phyloP scores from a whole-genome alignment of 257 asterid species.

The Ilex asprella region DNA sequence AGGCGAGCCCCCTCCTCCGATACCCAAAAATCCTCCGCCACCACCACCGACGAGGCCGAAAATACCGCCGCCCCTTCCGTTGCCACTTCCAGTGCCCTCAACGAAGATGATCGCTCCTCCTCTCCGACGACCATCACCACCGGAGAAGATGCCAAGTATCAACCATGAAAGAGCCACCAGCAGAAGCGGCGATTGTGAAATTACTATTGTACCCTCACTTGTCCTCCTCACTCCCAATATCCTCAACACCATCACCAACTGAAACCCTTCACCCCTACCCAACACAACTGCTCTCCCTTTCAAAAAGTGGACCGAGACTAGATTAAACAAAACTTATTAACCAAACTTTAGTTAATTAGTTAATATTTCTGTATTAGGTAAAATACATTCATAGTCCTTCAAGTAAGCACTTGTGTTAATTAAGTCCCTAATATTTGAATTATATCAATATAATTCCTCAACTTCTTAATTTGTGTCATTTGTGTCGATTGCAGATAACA shows the following conservation, averaged over 20 bases:
- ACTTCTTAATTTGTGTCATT: too few species aligned
- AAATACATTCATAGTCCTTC: too few species aligned
- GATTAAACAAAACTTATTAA: too few species aligned
- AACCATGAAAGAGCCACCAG: constrained; percentile 22
- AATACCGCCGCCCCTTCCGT: constrained; percentile 31
- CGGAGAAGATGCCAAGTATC: constrained; percentile 47
- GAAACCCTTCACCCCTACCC: constrained; percentile 11
- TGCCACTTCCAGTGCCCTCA: constrained; percentile 28
- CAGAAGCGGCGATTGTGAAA: constrained; percentile 16
- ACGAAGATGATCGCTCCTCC: constrained; percentile 34
- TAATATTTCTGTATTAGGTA: too few species aligned
- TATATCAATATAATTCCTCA: too few species aligned
- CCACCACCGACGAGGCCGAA: constrained; percentile 28
- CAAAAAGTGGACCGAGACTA: background rate
- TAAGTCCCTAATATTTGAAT: too few species aligned
- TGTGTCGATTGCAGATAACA: too few species aligned
- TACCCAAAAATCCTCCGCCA: constrained; percentile 20
- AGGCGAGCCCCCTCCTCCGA: constrained; percentile 20
- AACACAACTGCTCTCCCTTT: background rate
- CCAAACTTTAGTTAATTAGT: too few species aligned
- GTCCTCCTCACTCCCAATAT: constrained; percentile 34
- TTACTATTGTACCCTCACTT: constrained; percentile 20
- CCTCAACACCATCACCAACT: constrained; percentile 44
- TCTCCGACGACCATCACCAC: constrained; percentile 44
- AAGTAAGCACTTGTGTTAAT: too few species aligned